These are phyloP conservation scores for Malus sylvestris DNA, from an alignment of 306 rosid genomes.

Conservation along the genomic window DNA sequence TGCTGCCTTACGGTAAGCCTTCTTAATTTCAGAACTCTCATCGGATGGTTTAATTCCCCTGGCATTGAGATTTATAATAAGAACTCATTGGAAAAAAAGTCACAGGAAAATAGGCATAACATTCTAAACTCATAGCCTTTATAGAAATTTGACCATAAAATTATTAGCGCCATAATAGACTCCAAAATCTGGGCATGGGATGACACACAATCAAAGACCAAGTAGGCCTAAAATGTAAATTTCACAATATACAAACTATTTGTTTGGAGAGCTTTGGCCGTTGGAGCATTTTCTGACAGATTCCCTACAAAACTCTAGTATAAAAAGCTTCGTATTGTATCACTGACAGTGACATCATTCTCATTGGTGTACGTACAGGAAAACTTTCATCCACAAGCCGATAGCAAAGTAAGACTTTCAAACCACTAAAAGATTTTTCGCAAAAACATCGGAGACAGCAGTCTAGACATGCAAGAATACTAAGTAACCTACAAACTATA, in stretches of 20 bases:
- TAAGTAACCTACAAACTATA: background rate
- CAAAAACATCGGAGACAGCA: background rate
- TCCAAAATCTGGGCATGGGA: background rate
- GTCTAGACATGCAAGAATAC: background rate
- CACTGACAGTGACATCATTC: background rate
- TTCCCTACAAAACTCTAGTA: background rate
- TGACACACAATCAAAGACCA: background rate
- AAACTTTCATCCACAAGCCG: background rate
- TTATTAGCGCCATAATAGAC: background rate
- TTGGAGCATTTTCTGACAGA: too few relatives aligned
- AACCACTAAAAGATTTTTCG: background rate
- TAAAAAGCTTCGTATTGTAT: background rate
- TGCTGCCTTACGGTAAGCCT: slow-evolving; percentile 33
- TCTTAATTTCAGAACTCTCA: slow-evolving; percentile 18
- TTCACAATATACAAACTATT: background rate
- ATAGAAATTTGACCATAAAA: background rate
- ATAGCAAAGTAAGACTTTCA: background rate
- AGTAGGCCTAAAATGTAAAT: background rate
- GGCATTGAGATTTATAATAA: slow-evolving; percentile 2
- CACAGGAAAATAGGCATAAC: background rate
- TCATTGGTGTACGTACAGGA: background rate
- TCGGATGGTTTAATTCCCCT: slow-evolving; percentile 25
- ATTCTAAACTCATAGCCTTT: background rate
- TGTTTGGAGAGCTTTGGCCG: background rate
- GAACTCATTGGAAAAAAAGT: background rate